Base-by-base conservation (phyloP, 495 filamentous ascomycete genomes). In the Aspergillus panamensis region DNA sequence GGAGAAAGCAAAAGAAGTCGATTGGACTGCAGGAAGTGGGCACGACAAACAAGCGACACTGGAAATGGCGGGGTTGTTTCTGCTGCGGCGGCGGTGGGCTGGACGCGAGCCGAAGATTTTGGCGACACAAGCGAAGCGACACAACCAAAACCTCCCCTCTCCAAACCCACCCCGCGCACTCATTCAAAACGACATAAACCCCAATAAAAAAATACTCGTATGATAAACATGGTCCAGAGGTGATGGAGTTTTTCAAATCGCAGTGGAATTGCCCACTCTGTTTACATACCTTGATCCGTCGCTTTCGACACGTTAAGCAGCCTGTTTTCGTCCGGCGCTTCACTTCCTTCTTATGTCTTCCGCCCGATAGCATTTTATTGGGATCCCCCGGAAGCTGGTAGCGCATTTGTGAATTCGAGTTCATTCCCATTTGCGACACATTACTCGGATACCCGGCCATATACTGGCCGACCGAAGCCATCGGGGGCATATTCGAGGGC, bases 251-350 rank as follows among this genome's bases (percentile, higher is more conserved):
- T 12, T 48, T 37, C 32, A 17, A 45, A 20, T 20, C 17, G 9
- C 16, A 17, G 43, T 31, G 31, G 30, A 58, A 45, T 29, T 50
- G n/a, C 13, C 60, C 47, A 53, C 20, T 64, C 44, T 30, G 10
- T 62, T 54, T 58, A 85, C 88, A 69, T 82, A 97, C 94, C 92
- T 98, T 98, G 77, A 98, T 97, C 73, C 94, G 83, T 66, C 94
- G 85, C 73, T 97, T 97, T 61, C 94, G 85, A 80, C 94, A 98
- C 33, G 94, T 98, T 72, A 97, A 75, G 73, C 94, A 98, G 13
- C 94, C 94, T 5, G 94, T 97, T 79, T 98, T 98, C 42, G 94
- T 98, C 65, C 94, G 84, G 65, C 94, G 85, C 80, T 98, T 97
- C 71, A 98, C 96, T 77, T 98, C 94, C 82, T 97, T 97, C 78